Evolutionary conservation across 345 rosid species (phyloP).

Genomic region (Limnanthes douglasii): DNA sequence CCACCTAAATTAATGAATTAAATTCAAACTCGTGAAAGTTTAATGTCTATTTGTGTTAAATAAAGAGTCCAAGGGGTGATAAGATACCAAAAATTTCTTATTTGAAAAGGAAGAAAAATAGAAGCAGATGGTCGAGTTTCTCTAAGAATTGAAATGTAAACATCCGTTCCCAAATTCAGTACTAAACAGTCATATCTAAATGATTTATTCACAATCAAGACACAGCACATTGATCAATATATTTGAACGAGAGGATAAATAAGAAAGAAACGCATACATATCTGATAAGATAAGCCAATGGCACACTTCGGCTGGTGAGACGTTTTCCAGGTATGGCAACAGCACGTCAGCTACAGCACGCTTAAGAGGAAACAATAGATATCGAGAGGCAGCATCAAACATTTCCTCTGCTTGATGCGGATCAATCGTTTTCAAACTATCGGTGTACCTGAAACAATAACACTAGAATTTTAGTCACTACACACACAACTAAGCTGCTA

Average conservation of each 20-base stretch:
- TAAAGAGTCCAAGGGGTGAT: too few species aligned
- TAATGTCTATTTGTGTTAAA: too few species aligned
- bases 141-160: too few species aligned
- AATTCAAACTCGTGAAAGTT: too few species aligned
- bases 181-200: conserved; percentile 5
- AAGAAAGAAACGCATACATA: conserved; percentile 35
- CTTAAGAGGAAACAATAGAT: conserved; percentile 82
- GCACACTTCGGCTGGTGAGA: conserved; percentile 76
- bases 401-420: conserved; percentile 90
- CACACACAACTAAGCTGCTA: too few species aligned
- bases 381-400: conserved; percentile 96
- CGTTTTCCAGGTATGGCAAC: conserved; percentile 66
- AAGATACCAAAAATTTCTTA: too few species aligned
- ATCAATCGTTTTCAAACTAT: conserved; percentile 66
- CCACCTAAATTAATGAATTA: too few species aligned
- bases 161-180: background rate
- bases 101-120: too few species aligned
- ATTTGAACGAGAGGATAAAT: conserved; percentile 3
- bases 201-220: background rate
- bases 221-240: background rate
- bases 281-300: conserved; percentile 84
- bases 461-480: too few species aligned
- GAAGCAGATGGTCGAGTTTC: too few species aligned
- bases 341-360: conserved; percentile 92
- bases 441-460: conserved; percentile 72